Base-by-base conservation (phyloP, 2,329 filamentous ascomycete genomes). In the Stromatinia cepivora region DNA sequence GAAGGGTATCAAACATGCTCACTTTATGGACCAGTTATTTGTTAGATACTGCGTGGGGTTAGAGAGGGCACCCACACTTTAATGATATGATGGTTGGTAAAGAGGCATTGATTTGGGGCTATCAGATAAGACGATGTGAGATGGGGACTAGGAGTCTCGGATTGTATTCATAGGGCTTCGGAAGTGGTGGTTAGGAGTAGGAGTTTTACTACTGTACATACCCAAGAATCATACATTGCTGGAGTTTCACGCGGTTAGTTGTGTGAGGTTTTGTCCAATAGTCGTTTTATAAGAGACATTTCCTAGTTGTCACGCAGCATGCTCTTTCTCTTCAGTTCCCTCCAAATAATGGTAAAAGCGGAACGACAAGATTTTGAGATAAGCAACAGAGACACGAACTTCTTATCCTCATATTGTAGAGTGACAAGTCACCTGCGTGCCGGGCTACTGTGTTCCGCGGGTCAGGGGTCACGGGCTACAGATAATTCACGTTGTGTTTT, bases 1-100 rank as follows among this genome's bases (percentile, higher is more conserved):
- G 5, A 92, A 92, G 22, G 94, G 94, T 0, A 97, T 98, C 76
- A 88, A 91, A 67, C 94, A 98, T 79, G 89, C 88, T 25, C 92
- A 97, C 79, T 98, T 98, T 76, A 84, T 94, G 71, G 92, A 97
- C 77, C 88, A 90, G 71, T 80, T 98, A 48, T 93, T 90, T 80
- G 88, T 96, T 72, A 85, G 93, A 71, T 97, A 97, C 78, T 87
- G 76, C 67, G 72, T 73, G 56, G 77, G 77, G n/a, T 63, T 78
- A 20, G 77, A 77, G 69, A 73, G 74, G 54, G 73, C 74, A 20
- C 75, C 76, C 39, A 76, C 76, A 22, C 69, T 77, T 39, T 77
- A 68, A 76, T 15, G n/a, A 39, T n/a, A 48, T n/a, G 45, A 34
- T 39, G 31, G 20, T 48, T 67, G 31, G 42, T 42, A 61, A 53